These are phyloP conservation scores for Coffea canephora DNA, from an alignment of 257 asterid species.

Conservation along the genomic window DNA sequence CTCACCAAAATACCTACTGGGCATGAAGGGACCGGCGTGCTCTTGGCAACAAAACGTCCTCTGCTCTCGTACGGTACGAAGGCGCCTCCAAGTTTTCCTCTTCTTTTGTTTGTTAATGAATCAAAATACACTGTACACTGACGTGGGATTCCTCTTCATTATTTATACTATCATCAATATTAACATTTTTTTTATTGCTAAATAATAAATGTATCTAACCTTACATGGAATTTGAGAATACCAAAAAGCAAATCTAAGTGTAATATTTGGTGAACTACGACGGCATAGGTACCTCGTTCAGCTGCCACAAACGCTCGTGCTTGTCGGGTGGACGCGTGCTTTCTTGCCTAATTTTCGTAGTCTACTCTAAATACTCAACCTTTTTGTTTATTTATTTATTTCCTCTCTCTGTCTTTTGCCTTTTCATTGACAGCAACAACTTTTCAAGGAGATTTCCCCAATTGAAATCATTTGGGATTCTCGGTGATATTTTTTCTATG, in stretches of 20 bases:
- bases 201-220: neutral
- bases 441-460: neutral
- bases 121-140: neutral
- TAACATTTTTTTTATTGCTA: neutral
- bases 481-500: too few species aligned
- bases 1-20: neutral
- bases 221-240: neutral
- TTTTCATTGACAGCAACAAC: neutral
- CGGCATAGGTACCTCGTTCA: neutral
- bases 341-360: neutral
- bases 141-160: neutral
- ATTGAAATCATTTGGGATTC: neutral
- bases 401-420: neutral
- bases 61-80: conserved; percentile 3
- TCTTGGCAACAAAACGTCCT: neutral
- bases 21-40: neutral
- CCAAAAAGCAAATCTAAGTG: too few species aligned
- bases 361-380: neutral
- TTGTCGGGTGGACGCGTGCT: neutral
- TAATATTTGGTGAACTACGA: neutral
- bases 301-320: neutral
- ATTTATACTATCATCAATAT: neutral
- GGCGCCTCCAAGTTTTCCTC: conserved; percentile 11
- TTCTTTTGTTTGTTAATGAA: neutral
- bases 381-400: neutral